Evolutionary conservation across 2,329 filamentous ascomycete species (phyloP), one percentile per base, ranked within the genome.

Genomic region (Pezicula carpinea): DNA sequence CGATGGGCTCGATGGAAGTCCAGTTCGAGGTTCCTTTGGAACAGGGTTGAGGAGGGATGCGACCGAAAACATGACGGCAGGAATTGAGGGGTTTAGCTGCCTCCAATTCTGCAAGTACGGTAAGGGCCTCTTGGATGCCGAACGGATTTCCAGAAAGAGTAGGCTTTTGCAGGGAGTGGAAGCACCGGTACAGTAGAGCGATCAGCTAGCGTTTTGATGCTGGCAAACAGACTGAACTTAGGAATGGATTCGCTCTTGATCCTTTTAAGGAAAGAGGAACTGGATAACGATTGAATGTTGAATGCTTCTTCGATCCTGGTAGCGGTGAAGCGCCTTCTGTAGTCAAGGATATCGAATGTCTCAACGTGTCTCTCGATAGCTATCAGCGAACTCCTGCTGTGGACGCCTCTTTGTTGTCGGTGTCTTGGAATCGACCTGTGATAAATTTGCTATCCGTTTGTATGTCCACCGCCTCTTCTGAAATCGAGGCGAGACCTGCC

Each of bases 21-120:
- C n/a, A 59, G 58, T 58, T 64, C 70, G 44, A 56, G 62, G 39
- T 58, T 64, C 55, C 61, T 58, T 34, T 50, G 58, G 52, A 50
- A 72, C 65, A 56, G 83, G 83, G 62, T 87, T 87, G 61, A 87
- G 76, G 59, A 87, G 73, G 54, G 79, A 82, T 32, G 79, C 72
- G 54, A 87, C 73, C 40, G 83, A 80, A 51, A 84, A 65, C 83
- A 87, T 87, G 51, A 51, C 53, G 59, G 54, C 61, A 59, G 59
- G 53, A 26, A 41, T 41, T 53, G 51, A 47, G 40, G 39, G 36
- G 43, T 53, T 50, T 49, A 51, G 46, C 50, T 38, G 44, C 48
- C 43, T 57, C 52, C 48, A 53, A 49, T 46, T 53, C 53, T 60
- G 59, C 58, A 59, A 51, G 52, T 50, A 39, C 43, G 45, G 46